Evolutionary conservation across 164 flowering plant species (phyloP).

Genomic region (Cinnamomum chago): DNA sequence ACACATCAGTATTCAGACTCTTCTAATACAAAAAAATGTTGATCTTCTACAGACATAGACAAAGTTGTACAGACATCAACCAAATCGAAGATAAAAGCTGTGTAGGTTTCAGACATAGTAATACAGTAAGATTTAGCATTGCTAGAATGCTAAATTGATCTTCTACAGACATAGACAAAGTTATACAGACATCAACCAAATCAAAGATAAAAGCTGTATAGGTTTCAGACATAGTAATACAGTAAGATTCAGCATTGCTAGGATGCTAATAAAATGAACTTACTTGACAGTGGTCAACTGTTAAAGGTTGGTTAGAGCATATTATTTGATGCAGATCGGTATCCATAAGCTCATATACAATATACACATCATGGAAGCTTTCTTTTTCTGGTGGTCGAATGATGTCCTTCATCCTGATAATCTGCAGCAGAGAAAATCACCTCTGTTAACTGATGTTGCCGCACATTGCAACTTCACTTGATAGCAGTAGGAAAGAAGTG

Average conservation of each 20-base stretch:
- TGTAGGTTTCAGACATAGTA: not conserved
- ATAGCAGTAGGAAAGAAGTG: too few relatives aligned
- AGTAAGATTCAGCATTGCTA: not conserved
- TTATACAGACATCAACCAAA: too few relatives aligned
- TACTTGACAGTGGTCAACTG: slow-evolving; percentile 91
- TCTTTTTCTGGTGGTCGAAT: slow-evolving; percentile 63
- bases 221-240: not conserved
- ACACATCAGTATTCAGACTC: too few relatives aligned
- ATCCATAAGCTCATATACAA: slow-evolving; percentile 82
- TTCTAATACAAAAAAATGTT: too few relatives aligned
- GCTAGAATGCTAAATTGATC: not conserved
- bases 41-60: too few relatives aligned
- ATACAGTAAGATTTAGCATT: not conserved
- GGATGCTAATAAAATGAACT: slow-evolving; percentile 7
- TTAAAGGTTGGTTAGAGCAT: slow-evolving; percentile 62
- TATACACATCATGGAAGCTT: slow-evolving; percentile 74
- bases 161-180: too few relatives aligned
- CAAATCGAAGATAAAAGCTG: too few relatives aligned
- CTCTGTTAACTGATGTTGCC: not conserved
- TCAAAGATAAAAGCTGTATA: too few relatives aligned
- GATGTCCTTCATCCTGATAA: slow-evolving; percentile 77
- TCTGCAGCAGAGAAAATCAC: slow-evolving; percentile 31
- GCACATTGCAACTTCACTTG: too few relatives aligned
- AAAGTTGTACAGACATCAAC: too few relatives aligned
- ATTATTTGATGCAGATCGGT: slow-evolving; percentile 88